Conservation (phyloP, 805 yeast species). For the Suhomyces xylopsoci region DNA sequence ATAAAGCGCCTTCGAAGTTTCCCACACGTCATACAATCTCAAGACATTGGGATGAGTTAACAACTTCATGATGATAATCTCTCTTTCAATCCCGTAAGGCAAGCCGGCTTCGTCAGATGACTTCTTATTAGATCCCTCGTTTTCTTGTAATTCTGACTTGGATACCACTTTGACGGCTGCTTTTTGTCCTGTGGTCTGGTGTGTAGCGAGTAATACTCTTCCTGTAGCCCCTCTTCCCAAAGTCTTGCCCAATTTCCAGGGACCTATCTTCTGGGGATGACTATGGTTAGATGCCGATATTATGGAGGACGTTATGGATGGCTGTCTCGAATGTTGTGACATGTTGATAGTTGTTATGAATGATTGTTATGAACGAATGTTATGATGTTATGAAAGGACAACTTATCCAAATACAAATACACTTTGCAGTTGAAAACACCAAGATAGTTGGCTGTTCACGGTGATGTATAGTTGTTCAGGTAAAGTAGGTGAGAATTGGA, state of each 20-base stretch:
- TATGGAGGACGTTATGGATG: slow-evolving; percentile 56
- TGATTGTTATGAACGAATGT: neutral
- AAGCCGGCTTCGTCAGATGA: slow-evolving; percentile 55
- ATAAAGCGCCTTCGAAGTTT: slow-evolving; percentile 84
- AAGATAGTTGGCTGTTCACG: neutral
- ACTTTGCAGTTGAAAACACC: neutral
- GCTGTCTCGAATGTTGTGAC: slow-evolving; percentile 52
- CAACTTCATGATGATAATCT: slow-evolving; percentile 94
- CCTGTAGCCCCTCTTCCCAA: slow-evolving; percentile 84
- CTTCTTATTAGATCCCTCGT: slow-evolving; percentile 21
- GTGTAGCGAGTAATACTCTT: slow-evolving; percentile 71
- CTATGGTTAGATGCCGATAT: slow-evolving; percentile 43
- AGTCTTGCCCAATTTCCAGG: slow-evolving; percentile 79
- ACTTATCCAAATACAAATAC: neutral
- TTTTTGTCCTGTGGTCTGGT: slow-evolving; percentile 63
- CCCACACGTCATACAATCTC: slow-evolving; percentile 97
- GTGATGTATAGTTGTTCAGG: neutral
- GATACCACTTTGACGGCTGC: slow-evolving; percentile 85
- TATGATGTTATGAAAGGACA: neutral
- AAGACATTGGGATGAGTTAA: slow-evolving; percentile 91
- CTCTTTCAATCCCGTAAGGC: slow-evolving; percentile 96
- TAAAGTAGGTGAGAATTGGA: neutral
- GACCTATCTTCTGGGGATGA: slow-evolving; percentile 63
- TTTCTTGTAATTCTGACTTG: slow-evolving; percentile 49
- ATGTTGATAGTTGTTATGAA: neutral